A percentile compares a stretch with the other conserved stretches of the same genome.
These are phyloP conservation scores for Aspergillus leporis DNA, from an alignment of 495 filamentous ascomycete genomes.

Conservation along the genomic window DNA sequence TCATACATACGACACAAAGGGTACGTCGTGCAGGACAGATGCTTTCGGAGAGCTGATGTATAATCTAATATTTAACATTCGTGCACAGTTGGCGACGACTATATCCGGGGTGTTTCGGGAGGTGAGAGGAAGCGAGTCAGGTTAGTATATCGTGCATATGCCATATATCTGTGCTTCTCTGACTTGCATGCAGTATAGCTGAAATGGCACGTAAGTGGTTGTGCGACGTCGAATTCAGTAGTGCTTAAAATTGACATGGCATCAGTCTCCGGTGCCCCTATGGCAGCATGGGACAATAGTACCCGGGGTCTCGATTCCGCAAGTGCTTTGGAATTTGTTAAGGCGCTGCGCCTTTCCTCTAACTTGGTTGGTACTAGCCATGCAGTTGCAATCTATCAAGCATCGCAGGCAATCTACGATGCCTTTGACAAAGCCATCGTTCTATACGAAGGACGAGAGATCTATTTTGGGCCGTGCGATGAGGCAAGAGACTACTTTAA, in stretches of 20 bases:
- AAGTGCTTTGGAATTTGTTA: constrained; percentile 72
- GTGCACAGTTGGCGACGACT: constrained; percentile 44
- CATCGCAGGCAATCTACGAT: constrained; percentile 79
- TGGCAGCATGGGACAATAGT: constrained; percentile 83
- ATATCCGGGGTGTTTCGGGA: constrained; percentile 70
- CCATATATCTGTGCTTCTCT: constrained; percentile 2
- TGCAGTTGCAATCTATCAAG: constrained; percentile 83
- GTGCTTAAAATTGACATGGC: constrained; percentile 36
- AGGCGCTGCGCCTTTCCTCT: constrained; percentile 71
- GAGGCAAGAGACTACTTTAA: constrained; percentile 63
- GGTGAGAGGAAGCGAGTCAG: constrained; percentile 74
- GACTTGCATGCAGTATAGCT: constrained; percentile 41
- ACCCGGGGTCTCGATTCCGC: constrained; percentile 83
- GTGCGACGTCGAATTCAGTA: not conserved
- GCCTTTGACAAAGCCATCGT: constrained; percentile 63
- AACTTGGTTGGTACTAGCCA: constrained; percentile 73
- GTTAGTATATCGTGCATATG: constrained; percentile 15
- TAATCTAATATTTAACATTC: constrained; percentile 27
- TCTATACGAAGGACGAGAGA: constrained; percentile 63
- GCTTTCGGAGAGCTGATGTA: not conserved
- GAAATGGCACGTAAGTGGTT: constrained; percentile 55
- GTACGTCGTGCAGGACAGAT: constrained; percentile 26
- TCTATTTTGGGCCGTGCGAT: constrained; percentile 64
- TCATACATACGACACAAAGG: constrained; percentile 55
- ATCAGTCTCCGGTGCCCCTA: constrained; percentile 64